Base-by-base conservation (phyloP, 2,329 filamentous ascomycete genomes). In the Talaromyces sp. region DNA sequence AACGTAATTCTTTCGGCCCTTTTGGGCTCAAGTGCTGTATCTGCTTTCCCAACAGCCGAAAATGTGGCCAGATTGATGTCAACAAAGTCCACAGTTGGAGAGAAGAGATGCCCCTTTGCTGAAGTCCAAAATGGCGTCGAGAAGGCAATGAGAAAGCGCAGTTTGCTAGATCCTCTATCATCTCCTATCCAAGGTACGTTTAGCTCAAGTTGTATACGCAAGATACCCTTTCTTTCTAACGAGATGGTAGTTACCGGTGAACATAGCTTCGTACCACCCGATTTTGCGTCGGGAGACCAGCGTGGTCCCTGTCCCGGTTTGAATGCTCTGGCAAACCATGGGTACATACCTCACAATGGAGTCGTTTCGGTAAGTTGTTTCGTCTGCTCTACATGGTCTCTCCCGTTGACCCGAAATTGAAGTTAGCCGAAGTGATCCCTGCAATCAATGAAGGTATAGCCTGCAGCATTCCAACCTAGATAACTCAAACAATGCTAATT, bases 311-410 rank as follows among this genome's bases (percentile, higher is more conserved):
- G 79, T 66, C 78, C 79, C 1, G 78, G 78, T 34, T 69, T 81
- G 38, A 81, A 81, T 69, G 79, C 79, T 5, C 69, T 80, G 56
- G 79, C 78, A 53, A 80, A 81, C 61, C 79, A 81, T 69, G 74
- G 72, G 13, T 80, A 80, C 56, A 77, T 80, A n/a, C 76, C 77
- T 7, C 77, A 75, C 31, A 76, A 77, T 66, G 78, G 79, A 40
- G 73, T 80, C 27, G 72, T 74, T 2, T 71, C 71, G 34, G 73
- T 75, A 69, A 31, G 70, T 45, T 45, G 40, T 19, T 45, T 19
- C 6, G n/a, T 45, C 40, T 19, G 8, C 40, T 45, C 40, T 45
- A 45, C n/a, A 40, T 17, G 17, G n/a, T 19, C 7, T 22, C 43
- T 11, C n/a, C 7, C 22, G 43, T 22, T 45, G n/a, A 45, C 19